A percentile compares a stretch with the other conserved stretches of the same genome.
Conservation (phyloP, 1,139 yeast species). For the Taphrina populina region DNA sequence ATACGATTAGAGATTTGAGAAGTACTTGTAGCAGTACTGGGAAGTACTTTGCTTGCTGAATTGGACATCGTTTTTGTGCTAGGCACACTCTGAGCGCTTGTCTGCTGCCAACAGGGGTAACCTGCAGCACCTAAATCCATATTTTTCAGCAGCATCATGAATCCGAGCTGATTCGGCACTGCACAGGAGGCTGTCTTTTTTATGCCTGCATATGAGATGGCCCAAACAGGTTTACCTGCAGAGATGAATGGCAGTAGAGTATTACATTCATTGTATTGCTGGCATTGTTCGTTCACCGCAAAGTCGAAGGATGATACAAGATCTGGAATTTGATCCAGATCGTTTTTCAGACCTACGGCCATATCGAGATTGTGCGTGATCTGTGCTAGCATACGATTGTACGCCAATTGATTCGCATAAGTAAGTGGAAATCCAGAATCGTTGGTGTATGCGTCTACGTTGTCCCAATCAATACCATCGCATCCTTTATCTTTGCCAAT, state of each 20-base stretch:
- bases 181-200: conserved; percentile 8
- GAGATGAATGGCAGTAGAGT: conserved; percentile 7
- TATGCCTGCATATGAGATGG: conserved; percentile 5
- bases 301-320: conserved; percentile 39
- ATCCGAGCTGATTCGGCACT: conserved; percentile 4
- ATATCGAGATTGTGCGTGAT: conserved; percentile 37
- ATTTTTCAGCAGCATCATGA: conserved; percentile 1
- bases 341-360: conserved; percentile 39
- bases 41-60: no score
- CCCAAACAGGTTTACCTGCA: conserved; percentile 21
- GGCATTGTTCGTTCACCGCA: conserved; percentile 40
- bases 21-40: no score
- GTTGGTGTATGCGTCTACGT: conserved; percentile 39
- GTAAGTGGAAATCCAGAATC: conserved; percentile 38
- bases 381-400: conserved; percentile 37
- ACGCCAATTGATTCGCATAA: conserved; percentile 35
- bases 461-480: conserved; percentile 40
- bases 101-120: conserved; percentile 11
- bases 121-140: conserved; percentile 9
- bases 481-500: conserved; percentile 38
- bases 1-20: no score
- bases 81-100: no score
- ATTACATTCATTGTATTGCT: conserved; percentile 37
- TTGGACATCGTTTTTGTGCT: no score
- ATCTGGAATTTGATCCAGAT: conserved; percentile 36